phyloP scores from a whole-genome alignment of 2,329 filamentous ascomycete genomes.

The Fusarium mangiferae region DNA sequence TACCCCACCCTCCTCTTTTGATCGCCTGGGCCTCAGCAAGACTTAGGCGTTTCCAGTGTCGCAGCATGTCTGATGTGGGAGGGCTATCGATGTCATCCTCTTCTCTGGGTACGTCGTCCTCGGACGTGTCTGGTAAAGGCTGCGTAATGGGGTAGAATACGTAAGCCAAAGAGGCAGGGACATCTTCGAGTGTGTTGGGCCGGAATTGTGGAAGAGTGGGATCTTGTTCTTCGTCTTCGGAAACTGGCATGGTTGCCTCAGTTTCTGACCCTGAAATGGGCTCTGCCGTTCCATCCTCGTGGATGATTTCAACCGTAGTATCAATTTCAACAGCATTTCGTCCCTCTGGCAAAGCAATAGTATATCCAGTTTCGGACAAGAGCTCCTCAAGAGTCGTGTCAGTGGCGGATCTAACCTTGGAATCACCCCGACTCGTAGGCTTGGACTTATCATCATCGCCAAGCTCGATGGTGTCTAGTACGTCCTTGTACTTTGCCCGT shows the following conservation, averaged over 20 bases:
- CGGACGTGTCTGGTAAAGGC: neutral
- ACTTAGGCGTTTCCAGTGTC: slow-evolving; percentile 67
- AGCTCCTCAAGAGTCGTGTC: slow-evolving; percentile 51
- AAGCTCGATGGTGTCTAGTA: slow-evolving; percentile 56
- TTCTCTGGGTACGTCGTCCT: neutral
- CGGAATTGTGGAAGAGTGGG: slow-evolving; percentile 76
- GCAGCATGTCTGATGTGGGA: slow-evolving; percentile 49
- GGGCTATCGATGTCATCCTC: slow-evolving; percentile 34
- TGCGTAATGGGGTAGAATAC: slow-evolving; percentile 41
- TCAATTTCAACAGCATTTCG: slow-evolving; percentile 50
- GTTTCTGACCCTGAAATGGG: slow-evolving; percentile 28
- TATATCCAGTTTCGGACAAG: slow-evolving; percentile 58
- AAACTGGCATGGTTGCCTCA: slow-evolving; percentile 6
- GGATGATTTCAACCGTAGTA: slow-evolving; percentile 37
- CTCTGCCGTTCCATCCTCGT: slow-evolving; percentile 36
- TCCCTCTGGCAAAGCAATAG: slow-evolving; percentile 48
- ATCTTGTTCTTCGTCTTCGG: slow-evolving; percentile 58
- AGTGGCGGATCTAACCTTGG: slow-evolving; percentile 23
- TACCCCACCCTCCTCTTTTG: slow-evolving; percentile 80
- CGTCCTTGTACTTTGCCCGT: slow-evolving; percentile 65
- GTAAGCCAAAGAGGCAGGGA: slow-evolving; percentile 13
- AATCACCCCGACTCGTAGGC: neutral
- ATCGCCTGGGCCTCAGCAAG: slow-evolving; percentile 74
- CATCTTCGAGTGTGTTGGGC: slow-evolving; percentile 59
- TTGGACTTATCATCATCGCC: slow-evolving; percentile 44